These are phyloP conservation scores for Aureobasidium musti DNA, from an alignment of 2,329 filamentous ascomycete species.

Conservation along the genomic window DNA sequence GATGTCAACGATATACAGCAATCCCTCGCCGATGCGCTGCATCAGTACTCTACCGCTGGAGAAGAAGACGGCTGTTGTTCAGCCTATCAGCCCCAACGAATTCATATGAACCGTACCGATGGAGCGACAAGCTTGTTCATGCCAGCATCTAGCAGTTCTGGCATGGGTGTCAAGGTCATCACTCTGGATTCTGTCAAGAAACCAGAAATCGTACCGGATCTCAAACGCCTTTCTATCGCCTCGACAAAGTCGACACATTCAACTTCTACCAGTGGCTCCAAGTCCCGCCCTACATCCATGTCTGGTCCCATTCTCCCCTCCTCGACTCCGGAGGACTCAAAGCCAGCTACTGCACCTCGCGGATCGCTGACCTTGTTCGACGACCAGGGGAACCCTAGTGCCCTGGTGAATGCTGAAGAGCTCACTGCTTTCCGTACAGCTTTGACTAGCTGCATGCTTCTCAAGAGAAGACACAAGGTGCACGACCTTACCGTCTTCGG, in stretches of 20 bases:
- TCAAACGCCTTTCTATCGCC: slow-evolving; percentile 35
- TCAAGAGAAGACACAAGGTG: slow-evolving; percentile 65
- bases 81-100: slow-evolving; percentile 63
- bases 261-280: not conserved
- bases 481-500: slow-evolving; percentile 83
- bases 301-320: slow-evolving; percentile 36
- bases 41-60: slow-evolving; percentile 65
- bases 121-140: slow-evolving; percentile 67
- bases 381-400: slow-evolving; percentile 56
- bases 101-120: slow-evolving; percentile 61
- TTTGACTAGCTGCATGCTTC: slow-evolving; percentile 63
- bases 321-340: slow-evolving; percentile 30
- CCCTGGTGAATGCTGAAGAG: slow-evolving; percentile 66
- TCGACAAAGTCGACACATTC: slow-evolving; percentile 14
- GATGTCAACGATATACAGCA: slow-evolving; percentile 61
- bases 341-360: slow-evolving; percentile 41
- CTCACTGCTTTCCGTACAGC: slow-evolving; percentile 70
- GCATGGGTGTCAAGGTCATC: slow-evolving; percentile 66
- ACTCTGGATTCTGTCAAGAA: slow-evolving; percentile 49
- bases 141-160: slow-evolving; percentile 62
- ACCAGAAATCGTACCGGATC: slow-evolving; percentile 32
- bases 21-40: slow-evolving; percentile 61
- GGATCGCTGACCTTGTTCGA: slow-evolving; percentile 62
- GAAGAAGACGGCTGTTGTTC: slow-evolving; percentile 60
- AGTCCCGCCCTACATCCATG: not conserved